Evolutionary conservation across 2,329 filamentous ascomycete genomes (phyloP).

Genomic region (Microdochium bolleyi): DNA sequence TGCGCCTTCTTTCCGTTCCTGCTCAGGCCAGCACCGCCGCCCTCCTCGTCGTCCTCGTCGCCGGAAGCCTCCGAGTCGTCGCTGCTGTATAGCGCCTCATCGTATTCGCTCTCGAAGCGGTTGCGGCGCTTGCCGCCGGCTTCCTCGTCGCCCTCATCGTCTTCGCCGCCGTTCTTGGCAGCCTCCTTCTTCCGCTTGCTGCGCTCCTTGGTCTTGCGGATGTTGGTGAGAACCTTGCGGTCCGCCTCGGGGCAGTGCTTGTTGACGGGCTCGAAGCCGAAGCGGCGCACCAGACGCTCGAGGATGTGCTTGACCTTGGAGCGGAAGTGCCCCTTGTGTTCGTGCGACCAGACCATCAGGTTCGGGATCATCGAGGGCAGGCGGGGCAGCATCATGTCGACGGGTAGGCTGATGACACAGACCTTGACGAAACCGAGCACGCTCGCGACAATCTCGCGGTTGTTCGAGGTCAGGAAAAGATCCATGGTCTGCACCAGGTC

Average conservation of each 20-base stretch:
- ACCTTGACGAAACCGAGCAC: constrained; percentile 97
- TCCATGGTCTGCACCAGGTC: constrained; percentile 94
- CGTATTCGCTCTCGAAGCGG: constrained; percentile 86
- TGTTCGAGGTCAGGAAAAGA: constrained; percentile 91
- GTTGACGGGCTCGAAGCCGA: constrained; percentile 76
- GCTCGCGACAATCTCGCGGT: constrained; percentile 90
- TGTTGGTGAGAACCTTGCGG: constrained; percentile 85
- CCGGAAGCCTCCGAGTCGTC: constrained; percentile 57
- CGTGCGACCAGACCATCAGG: constrained; percentile 91
- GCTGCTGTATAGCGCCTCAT: constrained; percentile 89
- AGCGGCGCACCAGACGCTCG: constrained; percentile 86
- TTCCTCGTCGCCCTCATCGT: constrained; percentile 45
- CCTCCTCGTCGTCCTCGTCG: constrained; percentile 53
- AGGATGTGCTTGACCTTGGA: constrained; percentile 97
- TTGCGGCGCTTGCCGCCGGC: constrained; percentile 41
- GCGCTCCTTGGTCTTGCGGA: constrained; percentile 89
- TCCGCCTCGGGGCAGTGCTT: constrained; percentile 77
- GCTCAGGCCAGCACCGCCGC: constrained; percentile 27
- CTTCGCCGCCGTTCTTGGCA: constrained; percentile 46
- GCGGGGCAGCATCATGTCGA: constrained; percentile 69
- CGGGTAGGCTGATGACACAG: constrained; percentile 77
- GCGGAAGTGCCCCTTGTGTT: constrained; percentile 96
- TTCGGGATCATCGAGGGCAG: constrained; percentile 76
- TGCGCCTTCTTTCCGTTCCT: constrained; percentile 41
- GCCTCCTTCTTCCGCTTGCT: constrained; percentile 82